Conservation (phyloP, 2,329 filamentous ascomycete genomes). For the Alternaria sp. region DNA sequence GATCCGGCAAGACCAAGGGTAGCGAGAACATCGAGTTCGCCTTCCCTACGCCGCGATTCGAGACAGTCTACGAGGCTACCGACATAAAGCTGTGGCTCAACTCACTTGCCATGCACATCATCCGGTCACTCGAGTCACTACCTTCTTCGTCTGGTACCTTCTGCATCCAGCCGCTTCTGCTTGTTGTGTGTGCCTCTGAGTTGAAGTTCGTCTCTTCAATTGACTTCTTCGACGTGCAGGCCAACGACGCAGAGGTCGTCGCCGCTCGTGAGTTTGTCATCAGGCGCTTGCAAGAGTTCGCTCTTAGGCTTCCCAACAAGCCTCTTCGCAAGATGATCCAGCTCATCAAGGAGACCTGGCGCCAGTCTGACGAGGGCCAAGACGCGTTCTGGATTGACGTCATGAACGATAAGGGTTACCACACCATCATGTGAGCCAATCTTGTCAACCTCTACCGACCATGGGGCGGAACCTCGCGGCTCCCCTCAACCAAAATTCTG, state of each 20-base stretch:
- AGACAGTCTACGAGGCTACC: constrained; percentile 40
- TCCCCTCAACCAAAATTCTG: constrained; percentile 5
- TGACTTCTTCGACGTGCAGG: constrained; percentile 46
- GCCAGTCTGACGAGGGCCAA: constrained; percentile 57
- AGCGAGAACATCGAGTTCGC: constrained; percentile 35
- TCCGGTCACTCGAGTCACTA: constrained; percentile 57
- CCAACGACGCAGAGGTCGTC: constrained; percentile 54
- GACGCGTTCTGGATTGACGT: constrained; percentile 63
- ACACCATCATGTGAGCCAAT: constrained; percentile 60
- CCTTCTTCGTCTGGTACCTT: constrained; percentile 61
- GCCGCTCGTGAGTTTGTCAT: constrained; percentile 58
- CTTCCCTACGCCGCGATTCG: constrained; percentile 43
- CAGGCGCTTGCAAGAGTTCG: constrained; percentile 55
- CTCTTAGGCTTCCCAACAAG: constrained; percentile 58
- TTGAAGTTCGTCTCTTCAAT: constrained; percentile 54
- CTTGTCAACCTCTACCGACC: neutral
- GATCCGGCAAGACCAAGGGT: constrained; percentile 30
- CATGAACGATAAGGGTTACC: constrained; percentile 63
- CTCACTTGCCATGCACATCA: constrained; percentile 58
- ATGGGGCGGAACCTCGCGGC: neutral
- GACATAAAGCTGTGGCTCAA: constrained; percentile 55
- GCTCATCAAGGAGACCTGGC: constrained; percentile 62
- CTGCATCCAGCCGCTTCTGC: constrained; percentile 61
- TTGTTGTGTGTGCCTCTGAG: constrained; percentile 60
- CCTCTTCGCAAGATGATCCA: constrained; percentile 58